Percentiles rank a stretch among this genome's conserved stretches.
These are phyloP conservation scores for Trichosporon sp. DNA, from an alignment of 1,284 basidiomycete genomes.

Conservation along the genomic window DNA sequence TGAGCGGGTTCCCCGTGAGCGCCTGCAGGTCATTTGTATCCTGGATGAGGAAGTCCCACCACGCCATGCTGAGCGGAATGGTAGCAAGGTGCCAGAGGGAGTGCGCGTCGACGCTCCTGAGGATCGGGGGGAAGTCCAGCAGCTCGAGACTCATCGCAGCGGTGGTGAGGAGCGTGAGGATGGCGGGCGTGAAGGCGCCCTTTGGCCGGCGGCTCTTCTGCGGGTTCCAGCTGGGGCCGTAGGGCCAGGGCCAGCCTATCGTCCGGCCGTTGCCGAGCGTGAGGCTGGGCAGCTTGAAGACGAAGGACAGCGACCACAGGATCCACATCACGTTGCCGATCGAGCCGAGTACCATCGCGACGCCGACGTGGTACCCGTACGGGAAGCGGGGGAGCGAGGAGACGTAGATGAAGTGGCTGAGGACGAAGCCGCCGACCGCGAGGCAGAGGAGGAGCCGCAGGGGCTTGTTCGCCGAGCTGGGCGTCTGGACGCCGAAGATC, in stretches of 20 bases:
- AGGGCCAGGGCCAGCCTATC: constrained; percentile 26
- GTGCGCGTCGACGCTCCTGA: constrained; percentile 81
- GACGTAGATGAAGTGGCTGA: constrained; percentile 47
- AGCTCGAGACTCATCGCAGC: constrained; percentile 77
- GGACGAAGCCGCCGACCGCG: constrained; percentile 31
- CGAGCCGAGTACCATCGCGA: constrained; percentile 71
- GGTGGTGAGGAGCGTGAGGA: constrained; percentile 68
- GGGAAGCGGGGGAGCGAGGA: constrained; percentile 71
- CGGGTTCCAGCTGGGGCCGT: constrained; percentile 32
- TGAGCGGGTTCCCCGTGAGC: neutral
- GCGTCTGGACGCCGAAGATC: constrained; percentile 61
- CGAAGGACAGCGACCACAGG: constrained; percentile 60
- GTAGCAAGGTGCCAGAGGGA: constrained; percentile 91
- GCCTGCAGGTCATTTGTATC: constrained; percentile 40
- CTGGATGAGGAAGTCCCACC: constrained; percentile 66
- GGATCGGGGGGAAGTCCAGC: constrained; percentile 83
- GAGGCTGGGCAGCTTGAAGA: constrained; percentile 41
- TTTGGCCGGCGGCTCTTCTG: constrained; percentile 22
- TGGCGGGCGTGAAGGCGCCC: constrained; percentile 54
- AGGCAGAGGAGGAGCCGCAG: constrained; percentile 23
- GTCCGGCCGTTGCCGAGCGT: constrained; percentile 15
- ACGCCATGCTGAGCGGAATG: constrained; percentile 68
- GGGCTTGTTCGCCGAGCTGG: constrained; percentile 13
- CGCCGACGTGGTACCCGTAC: constrained; percentile 90
- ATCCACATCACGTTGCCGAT: constrained; percentile 76